These are phyloP conservation scores for Penicillium brasilianum DNA, from an alignment of 2,329 filamentous ascomycete species.

Conservation along the genomic window DNA sequence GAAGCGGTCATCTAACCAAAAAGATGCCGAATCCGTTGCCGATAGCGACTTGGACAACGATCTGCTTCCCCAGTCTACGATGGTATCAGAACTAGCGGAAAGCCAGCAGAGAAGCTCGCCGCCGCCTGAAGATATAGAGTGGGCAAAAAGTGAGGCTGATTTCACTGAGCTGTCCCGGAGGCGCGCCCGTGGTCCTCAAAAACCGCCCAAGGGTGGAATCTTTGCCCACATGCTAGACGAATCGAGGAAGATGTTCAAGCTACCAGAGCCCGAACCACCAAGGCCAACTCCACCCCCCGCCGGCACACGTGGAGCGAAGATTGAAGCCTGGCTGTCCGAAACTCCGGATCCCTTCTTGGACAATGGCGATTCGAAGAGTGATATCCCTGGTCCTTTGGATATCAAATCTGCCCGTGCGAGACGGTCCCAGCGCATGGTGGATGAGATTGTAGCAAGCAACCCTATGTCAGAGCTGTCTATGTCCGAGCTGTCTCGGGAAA, in stretches of 20 bases:
- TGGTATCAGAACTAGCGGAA: slow-evolving; percentile 31
- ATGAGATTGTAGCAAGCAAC: slow-evolving; percentile 23
- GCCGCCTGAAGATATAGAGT: slow-evolving; percentile 39
- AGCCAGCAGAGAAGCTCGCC: slow-evolving; percentile 34
- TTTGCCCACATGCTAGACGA: slow-evolving; percentile 52
- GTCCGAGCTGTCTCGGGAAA: slow-evolving; percentile 35
- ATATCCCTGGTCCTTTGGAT: slow-evolving; percentile 49
- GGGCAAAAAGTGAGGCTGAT: slow-evolving; percentile 46
- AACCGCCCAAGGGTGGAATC: slow-evolving; percentile 48
- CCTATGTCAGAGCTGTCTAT: slow-evolving; percentile 28
- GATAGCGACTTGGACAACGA: slow-evolving; percentile 31
- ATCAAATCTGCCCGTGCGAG: slow-evolving; percentile 46
- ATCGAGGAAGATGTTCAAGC: slow-evolving; percentile 52
- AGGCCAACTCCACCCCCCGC: slow-evolving; percentile 48
- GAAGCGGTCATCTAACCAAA: slow-evolving; percentile 25
- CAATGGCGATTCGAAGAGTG: slow-evolving; percentile 39
- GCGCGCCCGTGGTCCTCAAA: slow-evolving; percentile 40
- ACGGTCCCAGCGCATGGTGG: slow-evolving; percentile 33
- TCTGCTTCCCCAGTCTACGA: slow-evolving; percentile 30
- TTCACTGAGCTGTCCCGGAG: slow-evolving; percentile 47
- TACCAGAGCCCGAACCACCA: slow-evolving; percentile 44
- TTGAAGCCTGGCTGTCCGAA: slow-evolving; percentile 66
- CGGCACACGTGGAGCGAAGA: slow-evolving; percentile 54
- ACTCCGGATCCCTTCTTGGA: slow-evolving; percentile 62
- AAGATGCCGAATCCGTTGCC: slow-evolving; percentile 27